Evolutionary conservation across 129 eudicot species (phyloP).

Genomic region (Helianthus annuus): DNA sequence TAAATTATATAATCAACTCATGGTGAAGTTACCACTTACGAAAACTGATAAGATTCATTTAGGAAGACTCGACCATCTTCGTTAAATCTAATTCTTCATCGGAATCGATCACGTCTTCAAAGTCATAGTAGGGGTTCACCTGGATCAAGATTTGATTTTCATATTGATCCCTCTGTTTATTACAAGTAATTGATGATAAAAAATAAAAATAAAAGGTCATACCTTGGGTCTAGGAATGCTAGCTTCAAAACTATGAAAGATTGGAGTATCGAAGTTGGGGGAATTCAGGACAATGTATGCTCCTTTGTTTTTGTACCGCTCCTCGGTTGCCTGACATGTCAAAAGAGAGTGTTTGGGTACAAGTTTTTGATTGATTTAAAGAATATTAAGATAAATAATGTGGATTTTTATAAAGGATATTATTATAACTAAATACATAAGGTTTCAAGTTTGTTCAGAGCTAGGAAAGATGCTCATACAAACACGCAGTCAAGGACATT

Average conservation of each 20-base stretch:
- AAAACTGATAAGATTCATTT: constrained; percentile 20
- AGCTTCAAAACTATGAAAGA: constrained; percentile 84
- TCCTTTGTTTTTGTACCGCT: constrained; percentile 77
- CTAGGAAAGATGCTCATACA: background rate
- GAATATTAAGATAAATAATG: background rate
- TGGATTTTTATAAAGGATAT: background rate
- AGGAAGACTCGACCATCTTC: constrained; percentile 60
- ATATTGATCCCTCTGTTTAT: background rate
- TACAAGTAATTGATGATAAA: background rate
- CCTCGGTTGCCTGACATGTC: constrained; percentile 69
- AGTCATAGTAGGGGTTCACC: constrained; percentile 91
- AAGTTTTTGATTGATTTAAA: constrained; percentile 2
- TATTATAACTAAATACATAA: background rate
- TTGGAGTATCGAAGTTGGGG: constrained; percentile 76
- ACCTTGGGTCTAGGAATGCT: constrained; percentile 93
- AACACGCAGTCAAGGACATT: background rate
- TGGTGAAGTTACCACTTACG: constrained; percentile 17
- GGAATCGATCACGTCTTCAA: constrained; percentile 78
- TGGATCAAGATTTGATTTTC: constrained; percentile 29
- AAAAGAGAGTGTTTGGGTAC: constrained; percentile 19
- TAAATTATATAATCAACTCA: background rate
- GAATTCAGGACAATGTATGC: constrained; percentile 80
- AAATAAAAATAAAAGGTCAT: background rate
- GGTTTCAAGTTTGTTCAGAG: background rate
- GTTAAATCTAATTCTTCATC: constrained; percentile 89